These are phyloP conservation scores for Erucastrum elatum DNA, from an alignment of 345 rosid genomes.

Conservation along the genomic window DNA sequence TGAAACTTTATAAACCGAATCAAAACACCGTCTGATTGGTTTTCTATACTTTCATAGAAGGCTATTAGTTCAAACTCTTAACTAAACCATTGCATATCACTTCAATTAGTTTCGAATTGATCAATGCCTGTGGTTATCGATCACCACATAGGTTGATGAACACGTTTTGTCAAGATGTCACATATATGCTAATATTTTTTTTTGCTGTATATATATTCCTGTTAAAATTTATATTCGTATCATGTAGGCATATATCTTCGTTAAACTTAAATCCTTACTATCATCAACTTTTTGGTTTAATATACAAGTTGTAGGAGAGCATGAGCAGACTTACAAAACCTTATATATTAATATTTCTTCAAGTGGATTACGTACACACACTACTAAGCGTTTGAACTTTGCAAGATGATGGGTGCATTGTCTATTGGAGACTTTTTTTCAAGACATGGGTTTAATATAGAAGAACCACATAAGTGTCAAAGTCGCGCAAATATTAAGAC, in stretches of 20 bases:
- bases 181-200: not conserved
- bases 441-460: slow-evolving; percentile 21
- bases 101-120: not conserved
- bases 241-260: not conserved
- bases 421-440: slow-evolving; percentile 32
- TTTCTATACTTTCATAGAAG: not conserved
- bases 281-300: not conserved
- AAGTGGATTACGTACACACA: slow-evolving; percentile 16
- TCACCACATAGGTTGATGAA: not conserved
- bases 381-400: slow-evolving; percentile 13
- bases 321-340: not conserved
- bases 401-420: slow-evolving; percentile 36
- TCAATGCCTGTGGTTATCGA: not conserved
- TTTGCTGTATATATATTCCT: not conserved
- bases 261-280: not conserved
- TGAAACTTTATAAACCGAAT: not conserved
- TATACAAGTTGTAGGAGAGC: not conserved
- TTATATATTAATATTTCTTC: not conserved
- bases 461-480: slow-evolving; percentile 27
- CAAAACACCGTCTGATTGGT: not conserved
- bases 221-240: not conserved
- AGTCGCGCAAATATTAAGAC: slow-evolving; percentile 25
- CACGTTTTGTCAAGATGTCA: not conserved
- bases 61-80: not conserved
- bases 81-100: not conserved